Percentiles rank a stretch among this genome's conserved stretches.
phyloP scores from a whole-genome alignment of 2,329 filamentous ascomycete species.

The Helicocarpus griseus region DNA sequence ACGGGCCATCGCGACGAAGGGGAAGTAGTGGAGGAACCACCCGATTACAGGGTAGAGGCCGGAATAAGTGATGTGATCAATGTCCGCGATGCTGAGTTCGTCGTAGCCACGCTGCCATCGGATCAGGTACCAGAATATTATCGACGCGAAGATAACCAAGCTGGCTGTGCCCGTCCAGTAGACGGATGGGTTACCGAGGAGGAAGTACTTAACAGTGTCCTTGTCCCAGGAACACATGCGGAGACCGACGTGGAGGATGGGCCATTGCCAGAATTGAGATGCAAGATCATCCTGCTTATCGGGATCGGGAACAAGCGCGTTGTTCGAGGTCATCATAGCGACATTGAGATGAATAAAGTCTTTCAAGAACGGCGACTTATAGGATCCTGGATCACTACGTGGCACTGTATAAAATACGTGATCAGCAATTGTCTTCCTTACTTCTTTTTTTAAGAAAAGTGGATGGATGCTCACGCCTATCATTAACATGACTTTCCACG shows the following conservation, averaged over 20 bases:
- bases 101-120: conserved; percentile 93
- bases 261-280: conserved; percentile 98
- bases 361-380: conserved; percentile 94
- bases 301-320: conserved; percentile 90
- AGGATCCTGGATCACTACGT: conserved; percentile 76
- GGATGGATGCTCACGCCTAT: conserved; percentile 58
- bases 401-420: conserved; percentile 52
- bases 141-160: conserved; percentile 60
- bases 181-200: conserved; percentile 89
- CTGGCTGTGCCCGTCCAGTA: conserved; percentile 90
- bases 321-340: conserved; percentile 99
- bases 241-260: conserved; percentile 84
- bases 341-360: conserved; percentile 98
- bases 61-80: conserved; percentile 91
- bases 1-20: conserved; percentile 94
- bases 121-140: conserved; percentile 75
- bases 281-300: conserved; percentile 98
- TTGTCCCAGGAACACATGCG: conserved; percentile 99
- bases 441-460: neutral
- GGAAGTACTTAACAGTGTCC: conserved; percentile 91
- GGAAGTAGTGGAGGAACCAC: conserved; percentile 93
- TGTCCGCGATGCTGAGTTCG: conserved; percentile 67
- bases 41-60: conserved; percentile 85
- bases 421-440: conserved; percentile 5
- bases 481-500: conserved; percentile 88